Base-by-base conservation (phyloP, 208 protist genomes). In the Leishmania tropica region DNA sequence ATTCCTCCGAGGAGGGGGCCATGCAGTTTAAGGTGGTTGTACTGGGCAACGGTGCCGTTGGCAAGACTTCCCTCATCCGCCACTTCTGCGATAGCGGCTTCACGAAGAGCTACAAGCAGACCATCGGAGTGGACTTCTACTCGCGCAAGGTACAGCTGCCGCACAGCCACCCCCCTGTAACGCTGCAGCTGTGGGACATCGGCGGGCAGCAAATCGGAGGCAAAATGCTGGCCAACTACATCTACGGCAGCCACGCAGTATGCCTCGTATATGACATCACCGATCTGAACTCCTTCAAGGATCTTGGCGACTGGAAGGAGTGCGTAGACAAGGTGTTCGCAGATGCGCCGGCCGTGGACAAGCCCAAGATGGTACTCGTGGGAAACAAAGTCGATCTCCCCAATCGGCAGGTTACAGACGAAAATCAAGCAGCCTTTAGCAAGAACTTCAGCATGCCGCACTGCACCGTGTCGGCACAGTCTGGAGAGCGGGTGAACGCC, bases 41-140 rank as follows among this genome's bases (percentile, higher is more conserved):
- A 56, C 72, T 97, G 28, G 96, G 96, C 17, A 90, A 98, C 79
- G 92, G 93, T n/a, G 88, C 94, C 11, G 96, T 98, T 0, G 97
- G 98, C 17, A 99, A 99, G 87, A 98, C 96, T 15, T 98, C 96
- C 3, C 89, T 99, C 24, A 96, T 97, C 58, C 90, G 84, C 19
- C 89, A 96, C 48, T 99, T 97, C 81, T 97, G 93, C 65, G 79
- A 97, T 19, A 94, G 94, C 54, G 83, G 89, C 58, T 99, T 99
- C 83, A 86, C 71, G 13, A 79, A 87, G 53, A 94, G 75, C 58
- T 99, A 99, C 93, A 98, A 98, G 88, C 97, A 99, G 81, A 99
- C 98, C 6, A 97, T 99, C 60, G 98, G 98, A 8, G 73, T 99
- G 3, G 98, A 99, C 83, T 99, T 99, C 85, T 99, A 98, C 87